phyloP scores from a whole-genome alignment of 768 basidiomycete genomes.

The Boletus speciosus region DNA sequence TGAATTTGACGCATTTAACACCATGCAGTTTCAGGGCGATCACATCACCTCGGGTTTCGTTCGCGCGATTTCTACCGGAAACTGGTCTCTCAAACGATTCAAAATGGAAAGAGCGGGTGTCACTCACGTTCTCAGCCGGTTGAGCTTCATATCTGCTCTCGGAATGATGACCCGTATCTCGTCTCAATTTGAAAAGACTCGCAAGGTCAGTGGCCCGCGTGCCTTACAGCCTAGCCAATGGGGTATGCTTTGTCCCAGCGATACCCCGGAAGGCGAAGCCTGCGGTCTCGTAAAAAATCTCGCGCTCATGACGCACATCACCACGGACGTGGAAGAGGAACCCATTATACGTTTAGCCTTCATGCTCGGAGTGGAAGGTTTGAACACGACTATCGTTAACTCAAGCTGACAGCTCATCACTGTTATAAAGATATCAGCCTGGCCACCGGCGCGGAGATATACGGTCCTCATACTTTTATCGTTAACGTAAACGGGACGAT shows the following conservation, averaged over 20 bases:
- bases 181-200: conserved; percentile 98
- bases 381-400: conserved; percentile 17
- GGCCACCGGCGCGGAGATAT: conserved; percentile 93
- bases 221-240: conserved; percentile 98
- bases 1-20: conserved; percentile 92
- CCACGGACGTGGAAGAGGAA: conserved; percentile 96
- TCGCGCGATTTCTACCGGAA: conserved; percentile 96
- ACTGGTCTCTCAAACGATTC: conserved; percentile 98
- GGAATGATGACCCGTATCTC: conserved; percentile 99
- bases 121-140: conserved; percentile 92
- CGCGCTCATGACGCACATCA: conserved; percentile 99
- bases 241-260: conserved; percentile 97
- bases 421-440: conserved; percentile 72
- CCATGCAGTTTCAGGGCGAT: conserved; percentile 95
- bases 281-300: conserved; percentile 98
- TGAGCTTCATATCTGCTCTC: conserved; percentile 94
- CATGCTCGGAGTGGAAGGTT: conserved; percentile 97
- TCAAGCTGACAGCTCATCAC: conserved; percentile 11
- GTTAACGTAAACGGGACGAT: conserved; percentile 97
- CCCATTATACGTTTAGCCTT: conserved; percentile 86
- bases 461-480: conserved; percentile 86
- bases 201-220: conserved; percentile 96
- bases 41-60: conserved; percentile 94
- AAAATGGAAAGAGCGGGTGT: conserved; percentile 99
- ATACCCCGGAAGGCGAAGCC: conserved; percentile 99